Conservation (phyloP, 306 rosid genomes). For the Elaeagnus macrophylla region DNA sequence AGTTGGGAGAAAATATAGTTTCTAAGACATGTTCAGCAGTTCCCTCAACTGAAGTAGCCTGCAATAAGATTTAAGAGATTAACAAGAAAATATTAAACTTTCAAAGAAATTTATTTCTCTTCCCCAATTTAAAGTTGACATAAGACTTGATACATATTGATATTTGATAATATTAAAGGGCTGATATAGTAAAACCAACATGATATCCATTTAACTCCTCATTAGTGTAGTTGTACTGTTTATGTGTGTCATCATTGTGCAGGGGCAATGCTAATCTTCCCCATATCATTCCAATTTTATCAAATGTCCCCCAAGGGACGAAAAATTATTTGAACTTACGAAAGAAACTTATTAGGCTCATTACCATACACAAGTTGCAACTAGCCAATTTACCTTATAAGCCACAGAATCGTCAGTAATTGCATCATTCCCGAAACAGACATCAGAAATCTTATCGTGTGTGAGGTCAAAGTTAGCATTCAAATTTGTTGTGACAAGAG, state of each 20-base stretch:
- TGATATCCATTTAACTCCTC: too few species aligned
- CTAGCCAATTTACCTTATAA: conserved; percentile 42
- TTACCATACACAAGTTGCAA: conserved; percentile 11
- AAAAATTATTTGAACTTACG: too few species aligned
- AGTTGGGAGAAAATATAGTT: conserved; percentile 87
- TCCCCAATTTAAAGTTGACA: neutral
- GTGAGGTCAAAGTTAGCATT: conserved; percentile 30
- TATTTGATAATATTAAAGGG: neutral
- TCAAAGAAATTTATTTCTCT: neutral
- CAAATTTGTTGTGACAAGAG: conserved; percentile 29
- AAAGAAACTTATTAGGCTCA: too few species aligned
- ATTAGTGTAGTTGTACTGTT: too few species aligned
- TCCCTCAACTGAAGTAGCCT: conserved; percentile 47
- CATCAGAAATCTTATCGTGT: conserved; percentile 39
- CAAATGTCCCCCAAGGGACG: too few species aligned
- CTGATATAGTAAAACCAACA: neutral
- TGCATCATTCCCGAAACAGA: conserved; percentile 50
- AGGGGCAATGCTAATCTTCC: too few species aligned
- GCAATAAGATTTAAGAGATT: conserved; percentile 19
- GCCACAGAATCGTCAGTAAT: conserved; percentile 39
- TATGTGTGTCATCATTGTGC: too few species aligned
- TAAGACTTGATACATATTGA: conserved; percentile 8
- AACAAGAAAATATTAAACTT: conserved; percentile 6
- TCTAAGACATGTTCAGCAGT: conserved; percentile 36
- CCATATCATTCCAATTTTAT: too few species aligned